Conservation (phyloP, 202 grass and related monocot species). For the Bolboschoenoplectus hybrid region DNA sequence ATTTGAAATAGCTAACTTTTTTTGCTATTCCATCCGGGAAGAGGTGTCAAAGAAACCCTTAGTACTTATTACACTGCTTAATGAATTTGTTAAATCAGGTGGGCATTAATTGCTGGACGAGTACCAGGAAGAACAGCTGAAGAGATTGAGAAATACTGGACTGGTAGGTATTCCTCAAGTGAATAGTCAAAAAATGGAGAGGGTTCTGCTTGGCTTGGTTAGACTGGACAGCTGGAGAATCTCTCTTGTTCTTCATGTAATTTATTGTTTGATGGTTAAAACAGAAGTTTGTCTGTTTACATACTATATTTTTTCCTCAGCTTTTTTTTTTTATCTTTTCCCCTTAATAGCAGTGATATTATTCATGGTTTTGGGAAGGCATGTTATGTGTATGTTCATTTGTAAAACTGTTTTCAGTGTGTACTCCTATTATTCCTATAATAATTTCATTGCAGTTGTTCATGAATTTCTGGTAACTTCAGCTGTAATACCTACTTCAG, state of each 20-base stretch:
- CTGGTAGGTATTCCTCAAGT: conserved; percentile 41
- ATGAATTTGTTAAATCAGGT: conserved; percentile 40
- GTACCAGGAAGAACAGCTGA: conserved; percentile 55
- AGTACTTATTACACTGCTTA: neutral
- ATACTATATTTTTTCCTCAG: neutral
- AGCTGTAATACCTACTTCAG: neutral
- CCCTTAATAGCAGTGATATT: neutral
- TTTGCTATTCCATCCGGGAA: too few relatives aligned
- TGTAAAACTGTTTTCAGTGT: neutral
- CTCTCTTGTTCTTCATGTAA: neutral
- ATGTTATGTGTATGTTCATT: neutral
- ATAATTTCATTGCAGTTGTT: neutral
- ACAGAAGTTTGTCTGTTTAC: neutral
- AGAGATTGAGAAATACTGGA: conserved; percentile 60
- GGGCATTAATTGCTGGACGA: conserved; percentile 53
- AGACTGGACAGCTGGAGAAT: neutral
- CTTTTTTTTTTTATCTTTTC: neutral
- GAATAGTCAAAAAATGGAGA: conserved; percentile 28
- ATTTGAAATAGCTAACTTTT: too few relatives aligned
- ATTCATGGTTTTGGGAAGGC: neutral
- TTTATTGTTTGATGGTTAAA: neutral
- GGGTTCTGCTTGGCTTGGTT: neutral
- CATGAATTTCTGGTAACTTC: neutral
- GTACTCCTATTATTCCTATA: neutral
- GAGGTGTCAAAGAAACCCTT: too few relatives aligned